phyloP scores from a whole-genome alignment of 108 stramenopile genomes.

The Tribonema minus region DNA sequence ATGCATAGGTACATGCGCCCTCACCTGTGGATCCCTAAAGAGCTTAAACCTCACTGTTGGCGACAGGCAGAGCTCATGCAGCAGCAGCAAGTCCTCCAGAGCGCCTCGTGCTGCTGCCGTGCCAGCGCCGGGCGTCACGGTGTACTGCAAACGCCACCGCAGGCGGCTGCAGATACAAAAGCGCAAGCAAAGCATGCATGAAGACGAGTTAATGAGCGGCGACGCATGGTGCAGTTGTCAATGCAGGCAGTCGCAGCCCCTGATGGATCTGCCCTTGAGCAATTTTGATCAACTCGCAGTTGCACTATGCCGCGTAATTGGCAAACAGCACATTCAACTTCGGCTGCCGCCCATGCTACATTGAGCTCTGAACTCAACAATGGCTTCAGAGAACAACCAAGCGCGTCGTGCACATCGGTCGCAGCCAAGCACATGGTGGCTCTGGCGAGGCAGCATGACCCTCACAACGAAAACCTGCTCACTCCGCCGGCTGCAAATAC shows the following conservation, averaged over 20 bases:
- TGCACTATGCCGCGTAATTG: no score
- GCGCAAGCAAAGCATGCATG: background rate
- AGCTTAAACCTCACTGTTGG: background rate
- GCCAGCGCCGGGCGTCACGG: background rate
- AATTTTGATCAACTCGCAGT: no score
- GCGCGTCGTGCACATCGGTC: background rate
- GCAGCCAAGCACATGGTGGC: background rate
- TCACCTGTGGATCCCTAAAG: background rate
- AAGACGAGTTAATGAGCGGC: background rate
- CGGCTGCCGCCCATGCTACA: no score
- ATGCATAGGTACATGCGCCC: no score
- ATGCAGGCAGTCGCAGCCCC: no score
- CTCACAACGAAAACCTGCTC: background rate
- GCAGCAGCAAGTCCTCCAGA: conserved; percentile 14
- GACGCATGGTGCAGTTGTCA: background rate
- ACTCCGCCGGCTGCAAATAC: no score
- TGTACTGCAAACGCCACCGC: background rate
- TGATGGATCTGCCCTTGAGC: no score
- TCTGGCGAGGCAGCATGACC: background rate
- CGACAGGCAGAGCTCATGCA: conserved; percentile 5
- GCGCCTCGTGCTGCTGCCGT: background rate
- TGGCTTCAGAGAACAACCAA: background rate
- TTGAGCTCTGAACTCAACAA: no score
- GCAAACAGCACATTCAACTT: no score
- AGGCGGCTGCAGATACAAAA: background rate